Evolutionary conservation across 2,329 filamentous ascomycete genomes (phyloP), one percentile per base, ranked within the genome.

Genomic region (Colletotrichum sp.): DNA sequence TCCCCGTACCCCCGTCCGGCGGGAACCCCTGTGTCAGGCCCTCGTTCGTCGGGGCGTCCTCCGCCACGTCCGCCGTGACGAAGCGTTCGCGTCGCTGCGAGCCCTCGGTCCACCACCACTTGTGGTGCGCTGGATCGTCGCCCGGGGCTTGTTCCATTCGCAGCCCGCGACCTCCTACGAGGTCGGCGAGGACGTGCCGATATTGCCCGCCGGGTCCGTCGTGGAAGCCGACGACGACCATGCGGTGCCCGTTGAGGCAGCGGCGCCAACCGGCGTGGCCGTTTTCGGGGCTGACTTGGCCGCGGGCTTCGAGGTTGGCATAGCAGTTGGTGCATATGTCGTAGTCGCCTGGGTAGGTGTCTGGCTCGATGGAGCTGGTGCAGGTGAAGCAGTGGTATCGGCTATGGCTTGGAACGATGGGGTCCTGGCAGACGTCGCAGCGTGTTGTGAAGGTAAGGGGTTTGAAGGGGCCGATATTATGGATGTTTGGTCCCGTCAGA

Each of bases 291-390:
- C 91, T 92, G 77, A 98, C 93, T 61, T 91, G 92, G 10, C 91
- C 90, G 0, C 89, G 89, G 3, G 88, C 85, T 3, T 94, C 90
- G 9, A 96, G 88, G 63, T 90, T 90, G 66, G 90, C 86, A 83
- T 98, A 98, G 87, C 96, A 98, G 6, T 89, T 87, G 21, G 89
- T 89, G 85, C 96, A 98, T 64, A 98, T 91, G 79, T 98, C 95
- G 83, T 97, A 98, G 83, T 98, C 94, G n/a, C 96, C 96, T 0
- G 85, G 84, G 28, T 85, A 81, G 6, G 87, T 86, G 34, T 90
- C 87, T 1, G 86, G 80, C 26, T 81, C 77, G 4, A 89, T 83
- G 5, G 87, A 85, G 79, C 89, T 90, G 68, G 91, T 92, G 83
- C 96, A 98, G 68, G 89, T 86, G 65, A 92, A 93, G 84, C 96